Conservation (phyloP, 352 stramenopile genomes). For the Phytophthora idaei region DNA sequence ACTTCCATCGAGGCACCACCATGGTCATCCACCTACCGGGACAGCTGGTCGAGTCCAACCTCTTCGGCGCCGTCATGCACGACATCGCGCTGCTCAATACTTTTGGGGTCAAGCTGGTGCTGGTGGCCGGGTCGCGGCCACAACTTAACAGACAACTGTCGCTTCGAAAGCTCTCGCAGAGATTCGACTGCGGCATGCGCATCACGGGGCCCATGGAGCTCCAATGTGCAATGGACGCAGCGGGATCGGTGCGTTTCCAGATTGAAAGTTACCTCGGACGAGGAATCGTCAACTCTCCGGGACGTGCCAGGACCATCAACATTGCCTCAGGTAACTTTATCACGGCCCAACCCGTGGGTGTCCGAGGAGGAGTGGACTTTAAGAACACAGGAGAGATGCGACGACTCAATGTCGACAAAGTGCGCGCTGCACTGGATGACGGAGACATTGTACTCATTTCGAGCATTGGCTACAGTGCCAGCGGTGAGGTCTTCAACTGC, state of each 20-base stretch:
- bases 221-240: conserved; percentile 95
- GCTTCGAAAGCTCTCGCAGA: conserved; percentile 65
- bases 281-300: conserved; percentile 85
- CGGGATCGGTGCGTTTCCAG: conserved; percentile 88
- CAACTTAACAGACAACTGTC: conserved; percentile 94
- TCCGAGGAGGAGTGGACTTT: conserved; percentile 88
- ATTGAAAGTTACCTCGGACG: conserved; percentile 88
- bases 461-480: conserved; percentile 95
- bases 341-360: conserved; percentile 90
- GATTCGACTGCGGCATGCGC: conserved; percentile 82
- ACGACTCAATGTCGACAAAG: conserved; percentile 91
- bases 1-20: conserved; percentile 94
- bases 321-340: conserved; percentile 98
- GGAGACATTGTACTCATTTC: conserved; percentile 97
- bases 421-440: conserved; percentile 91
- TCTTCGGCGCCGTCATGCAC: conserved; percentile 94
- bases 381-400: conserved; percentile 95
- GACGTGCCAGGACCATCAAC: conserved; percentile 80
- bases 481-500: conserved; percentile 94
- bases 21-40: conserved; percentile 97
- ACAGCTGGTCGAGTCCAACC: conserved; percentile 91
- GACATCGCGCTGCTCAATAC: conserved; percentile 96
- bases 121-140: conserved; percentile 95
- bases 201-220: conserved; percentile 94
- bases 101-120: conserved; percentile 93